Evolutionary conservation across 805 yeast species (phyloP).

Genomic region (Wickerhamiella sergipiensis): DNA sequence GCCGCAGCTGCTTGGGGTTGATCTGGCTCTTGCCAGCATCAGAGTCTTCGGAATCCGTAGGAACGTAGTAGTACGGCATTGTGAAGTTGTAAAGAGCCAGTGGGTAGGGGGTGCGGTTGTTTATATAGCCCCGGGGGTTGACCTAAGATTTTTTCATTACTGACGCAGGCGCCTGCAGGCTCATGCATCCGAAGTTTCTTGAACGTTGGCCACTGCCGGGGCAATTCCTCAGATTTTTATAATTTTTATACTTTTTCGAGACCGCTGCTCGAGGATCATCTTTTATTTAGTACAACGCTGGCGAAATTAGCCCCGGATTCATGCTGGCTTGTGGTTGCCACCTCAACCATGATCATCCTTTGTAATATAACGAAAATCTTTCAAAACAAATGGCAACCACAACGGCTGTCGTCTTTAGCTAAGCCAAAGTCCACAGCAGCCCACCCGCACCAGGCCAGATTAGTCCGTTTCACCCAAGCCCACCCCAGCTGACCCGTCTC

Average conservation of each 20-base stretch:
- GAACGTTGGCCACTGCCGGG: neutral
- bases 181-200: slow-evolving; percentile 3
- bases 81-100: neutral
- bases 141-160: slow-evolving; percentile 1
- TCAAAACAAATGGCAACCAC: neutral
- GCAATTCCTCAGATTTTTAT: neutral
- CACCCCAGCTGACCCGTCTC: too few species aligned
- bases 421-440: too few species aligned
- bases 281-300: too few species aligned
- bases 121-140: slow-evolving; percentile 1
- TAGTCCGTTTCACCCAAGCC: too few species aligned
- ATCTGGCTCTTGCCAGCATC: slow-evolving; percentile 6
- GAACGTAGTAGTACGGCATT: slow-evolving; percentile 22
- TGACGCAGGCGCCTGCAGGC: slow-evolving; percentile 1
- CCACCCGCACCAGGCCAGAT: too few species aligned
- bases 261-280: neutral
- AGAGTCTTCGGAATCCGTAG: slow-evolving; percentile 17
- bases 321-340: neutral
- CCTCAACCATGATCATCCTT: neutral
- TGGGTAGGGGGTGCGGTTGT: neutral
- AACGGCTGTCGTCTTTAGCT: too few species aligned
- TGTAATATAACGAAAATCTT: neutral
- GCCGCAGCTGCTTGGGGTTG: slow-evolving; percentile 3
- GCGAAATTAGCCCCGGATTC: too few species aligned
- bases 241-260: neutral